phyloP scores from a whole-genome alignment of 2,329 filamentous ascomycete species.

The Penicillium sp. region DNA sequence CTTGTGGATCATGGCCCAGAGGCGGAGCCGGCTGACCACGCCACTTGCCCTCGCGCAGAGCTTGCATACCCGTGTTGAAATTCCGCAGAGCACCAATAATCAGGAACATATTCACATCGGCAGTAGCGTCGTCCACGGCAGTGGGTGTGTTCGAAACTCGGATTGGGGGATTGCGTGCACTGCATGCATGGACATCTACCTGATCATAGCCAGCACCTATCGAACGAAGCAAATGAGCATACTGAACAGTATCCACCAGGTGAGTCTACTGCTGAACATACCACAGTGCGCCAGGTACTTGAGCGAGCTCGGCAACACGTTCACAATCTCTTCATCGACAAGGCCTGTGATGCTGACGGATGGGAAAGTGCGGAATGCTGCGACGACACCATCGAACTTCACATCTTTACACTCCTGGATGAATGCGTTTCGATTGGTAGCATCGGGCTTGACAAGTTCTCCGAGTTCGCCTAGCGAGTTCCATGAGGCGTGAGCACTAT shows the following conservation, averaged over 20 bases:
- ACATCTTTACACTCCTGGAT: conserved; percentile 61
- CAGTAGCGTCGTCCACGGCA: conserved; percentile 75
- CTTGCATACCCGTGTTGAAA: conserved; percentile 60
- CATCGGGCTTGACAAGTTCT: conserved; percentile 57
- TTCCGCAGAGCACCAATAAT: conserved; percentile 73
- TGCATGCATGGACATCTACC: conserved; percentile 67
- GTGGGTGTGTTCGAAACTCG: conserved; percentile 75
- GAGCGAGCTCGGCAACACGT: conserved; percentile 39
- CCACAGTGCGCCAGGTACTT: conserved; percentile 39
- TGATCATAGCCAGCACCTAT: conserved; percentile 79
- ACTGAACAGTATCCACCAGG: neutral
- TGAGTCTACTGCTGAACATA: conserved; percentile 14
- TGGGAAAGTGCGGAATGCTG: conserved; percentile 65
- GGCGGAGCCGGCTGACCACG: conserved; percentile 51
- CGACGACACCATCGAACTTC: conserved; percentile 58
- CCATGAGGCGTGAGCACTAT: conserved; percentile 58
- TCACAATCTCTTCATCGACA: conserved; percentile 65
- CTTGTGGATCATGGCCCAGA: conserved; percentile 69
- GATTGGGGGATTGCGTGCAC: conserved; percentile 52
- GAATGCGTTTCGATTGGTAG: conserved; percentile 61
- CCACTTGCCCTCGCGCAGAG: conserved; percentile 63
- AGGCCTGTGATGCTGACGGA: conserved; percentile 60
- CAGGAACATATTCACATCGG: conserved; percentile 73
- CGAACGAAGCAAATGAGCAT: neutral
- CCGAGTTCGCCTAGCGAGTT: conserved; percentile 55